phyloP scores from a whole-genome alignment of 805 yeast genomes.

The Zygoascus bituminiphila region DNA sequence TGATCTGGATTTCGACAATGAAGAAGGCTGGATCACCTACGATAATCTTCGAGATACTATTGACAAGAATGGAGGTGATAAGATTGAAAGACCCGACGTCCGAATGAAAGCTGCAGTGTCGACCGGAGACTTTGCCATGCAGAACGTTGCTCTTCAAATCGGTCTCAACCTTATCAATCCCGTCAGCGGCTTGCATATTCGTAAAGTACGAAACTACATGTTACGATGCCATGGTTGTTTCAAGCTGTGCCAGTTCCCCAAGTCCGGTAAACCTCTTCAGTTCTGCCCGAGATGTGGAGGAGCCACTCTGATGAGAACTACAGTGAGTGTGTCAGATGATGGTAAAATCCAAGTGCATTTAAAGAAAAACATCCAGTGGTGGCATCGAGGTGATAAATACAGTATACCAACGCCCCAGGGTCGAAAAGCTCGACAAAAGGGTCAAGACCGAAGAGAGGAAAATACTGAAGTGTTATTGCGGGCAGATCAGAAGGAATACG shows the following conservation, averaged over 20 bases:
- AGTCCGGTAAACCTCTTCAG: constrained; percentile 59
- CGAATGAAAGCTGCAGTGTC: constrained; percentile 69
- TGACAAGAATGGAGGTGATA: constrained; percentile 60
- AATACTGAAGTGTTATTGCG: constrained; percentile 74
- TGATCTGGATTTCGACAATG: constrained; percentile 57
- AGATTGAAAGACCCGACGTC: constrained; percentile 34
- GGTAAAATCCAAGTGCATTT: constrained; percentile 84
- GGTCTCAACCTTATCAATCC: constrained; percentile 82
- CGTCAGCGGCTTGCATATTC: constrained; percentile 75
- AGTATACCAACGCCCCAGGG: constrained; percentile 84
- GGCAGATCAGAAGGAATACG: constrained; percentile 93
- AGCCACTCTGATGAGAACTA: constrained; percentile 78
- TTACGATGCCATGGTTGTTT: constrained; percentile 97
- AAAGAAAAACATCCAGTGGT: constrained; percentile 91
- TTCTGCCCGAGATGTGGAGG: constrained; percentile 97
- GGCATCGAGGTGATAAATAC: constrained; percentile 74
- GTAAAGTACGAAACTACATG: constrained; percentile 84
- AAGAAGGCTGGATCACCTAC: constrained; percentile 90
- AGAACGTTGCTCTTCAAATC: constrained; percentile 86
- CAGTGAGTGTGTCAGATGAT: constrained; percentile 72
- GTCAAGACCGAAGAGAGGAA: constrained; percentile 51
- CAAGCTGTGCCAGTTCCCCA: constrained; percentile 67
- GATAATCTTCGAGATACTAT: constrained; percentile 69
- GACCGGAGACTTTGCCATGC: constrained; percentile 96
- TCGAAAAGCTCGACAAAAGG: constrained; percentile 52